phyloP scores from a whole-genome alignment of 2,329 filamentous ascomycete species.

The Chaetomiaceae sp. region DNA sequence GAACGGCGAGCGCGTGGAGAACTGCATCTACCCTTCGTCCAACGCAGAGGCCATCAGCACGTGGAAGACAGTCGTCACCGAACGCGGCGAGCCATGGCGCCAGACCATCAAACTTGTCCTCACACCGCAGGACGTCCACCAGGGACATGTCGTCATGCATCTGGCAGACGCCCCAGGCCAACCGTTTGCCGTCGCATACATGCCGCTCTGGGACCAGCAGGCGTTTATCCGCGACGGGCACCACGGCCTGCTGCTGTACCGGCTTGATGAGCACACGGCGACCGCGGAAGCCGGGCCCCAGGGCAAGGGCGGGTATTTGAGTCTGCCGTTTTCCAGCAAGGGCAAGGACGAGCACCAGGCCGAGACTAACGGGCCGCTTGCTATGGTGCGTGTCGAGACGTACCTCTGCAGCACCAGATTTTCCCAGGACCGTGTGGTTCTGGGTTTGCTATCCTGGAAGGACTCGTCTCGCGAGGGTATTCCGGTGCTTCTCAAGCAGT shows the following conservation, averaged over 20 bases:
- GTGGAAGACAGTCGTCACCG: slow-evolving; percentile 80
- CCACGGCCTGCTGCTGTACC: slow-evolving; percentile 79
- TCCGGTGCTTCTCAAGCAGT: slow-evolving; percentile 68
- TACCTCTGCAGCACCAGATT: slow-evolving; percentile 93
- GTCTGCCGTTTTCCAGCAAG: slow-evolving; percentile 71
- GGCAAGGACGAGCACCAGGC: slow-evolving; percentile 63
- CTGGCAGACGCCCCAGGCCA: slow-evolving; percentile 80
- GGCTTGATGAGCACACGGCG: slow-evolving; percentile 85
- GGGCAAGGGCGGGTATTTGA: slow-evolving; percentile 83
- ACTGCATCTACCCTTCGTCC: slow-evolving; percentile 82
- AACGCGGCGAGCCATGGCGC: slow-evolving; percentile 79
- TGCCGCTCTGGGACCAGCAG: slow-evolving; percentile 88
- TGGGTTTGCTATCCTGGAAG: slow-evolving; percentile 83
- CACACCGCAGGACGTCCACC: slow-evolving; percentile 71
- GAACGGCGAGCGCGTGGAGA: slow-evolving; percentile 76
- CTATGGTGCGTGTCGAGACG: slow-evolving; percentile 73
- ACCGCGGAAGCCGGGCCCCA: slow-evolving; percentile 55
- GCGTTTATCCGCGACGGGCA: slow-evolving; percentile 85
- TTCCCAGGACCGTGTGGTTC: slow-evolving; percentile 82
- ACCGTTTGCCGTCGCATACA: slow-evolving; percentile 86
- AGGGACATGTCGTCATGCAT: slow-evolving; percentile 83
- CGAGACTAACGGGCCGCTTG: slow-evolving; percentile 74
- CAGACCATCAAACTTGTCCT: slow-evolving; percentile 81
- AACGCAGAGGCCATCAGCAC: slow-evolving; percentile 74
- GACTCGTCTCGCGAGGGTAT: slow-evolving; percentile 69